Evolutionary conservation across 768 basidiomycete genomes (phyloP), one percentile per base, ranked within the genome.

Genomic region (Collybiopsis luxurians): DNA sequence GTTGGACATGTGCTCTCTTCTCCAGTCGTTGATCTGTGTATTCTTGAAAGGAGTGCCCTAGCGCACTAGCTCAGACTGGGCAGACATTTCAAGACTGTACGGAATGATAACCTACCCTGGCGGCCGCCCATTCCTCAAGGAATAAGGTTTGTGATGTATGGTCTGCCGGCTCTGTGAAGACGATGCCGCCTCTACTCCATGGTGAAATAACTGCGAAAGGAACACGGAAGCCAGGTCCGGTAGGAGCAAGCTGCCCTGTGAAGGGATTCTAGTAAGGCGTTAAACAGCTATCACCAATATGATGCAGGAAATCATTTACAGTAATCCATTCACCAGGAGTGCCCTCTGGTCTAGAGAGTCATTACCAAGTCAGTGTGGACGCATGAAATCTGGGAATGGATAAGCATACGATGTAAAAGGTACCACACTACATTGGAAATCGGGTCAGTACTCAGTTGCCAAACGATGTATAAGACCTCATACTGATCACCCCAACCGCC

Each of bases 1-100:
- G 43, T 54, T 45, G n/a, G 39, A 54, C 53, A 54, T 54, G 39
- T 54, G 53, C 24, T 54, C 53, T 34, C 53, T 40, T 17, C 53
- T 27, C 53, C 53, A 54, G 39, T 54, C 43, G 53, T 40, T 54
- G 30, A 53, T 53, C 31, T 48, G 23, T 4, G 47, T 30, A 27
- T 30, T 48, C 47, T 30, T 48, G 27, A 51, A 51, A 4, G 49
- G 49, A 12, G 21, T 36, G 15, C 49, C 49, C 49, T 36, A 31
- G n/a, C 17, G 31, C 13, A 17, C 42, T 6, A 6, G n/a, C n/a
- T n/a, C 11, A 27, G 46, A 47, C 19, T 5, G 31, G 11, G 49
- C 5, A 21, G 5, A n/a, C n/a, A n/a, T n/a, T n/a, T n/a, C n/a
- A n/a, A n/a, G n/a, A 6, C 5, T 34, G 13, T 5, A 34, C 5